Conservation (phyloP, 164 flowering plant genomes). For the Protea cynaroides region DNA sequence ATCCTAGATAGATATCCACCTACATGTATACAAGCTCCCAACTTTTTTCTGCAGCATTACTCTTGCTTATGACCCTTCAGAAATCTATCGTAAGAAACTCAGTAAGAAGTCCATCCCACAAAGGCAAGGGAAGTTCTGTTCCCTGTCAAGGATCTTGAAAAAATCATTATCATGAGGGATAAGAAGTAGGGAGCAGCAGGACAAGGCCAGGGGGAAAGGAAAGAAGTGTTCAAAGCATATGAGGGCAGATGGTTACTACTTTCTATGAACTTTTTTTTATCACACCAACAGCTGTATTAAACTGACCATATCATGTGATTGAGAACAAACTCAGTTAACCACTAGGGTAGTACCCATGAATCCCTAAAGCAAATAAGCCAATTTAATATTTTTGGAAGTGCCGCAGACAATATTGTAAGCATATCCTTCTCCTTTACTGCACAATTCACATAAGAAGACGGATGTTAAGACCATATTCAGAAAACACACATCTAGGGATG, state of each 20-base stretch:
- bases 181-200: not conserved
- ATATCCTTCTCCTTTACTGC: conserved; percentile 77
- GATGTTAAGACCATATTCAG: no score
- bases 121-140: conserved; percentile 26
- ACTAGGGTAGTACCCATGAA: conserved; percentile 43
- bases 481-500: no score
- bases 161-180: conserved; percentile 3
- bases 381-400: conserved; percentile 64
- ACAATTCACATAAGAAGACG: conserved; percentile 20
- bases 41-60: conserved; percentile 66
- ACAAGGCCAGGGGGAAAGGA: no score
- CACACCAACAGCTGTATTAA: not conserved
- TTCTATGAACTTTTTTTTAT: no score
- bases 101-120: conserved; percentile 81
- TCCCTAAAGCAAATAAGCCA: conserved; percentile 61
- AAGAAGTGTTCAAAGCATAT: no score
- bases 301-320: no score
- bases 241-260: no score
- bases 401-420: conserved; percentile 44
- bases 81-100: no score
- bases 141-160: conserved; percentile 26
- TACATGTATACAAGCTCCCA: conserved; percentile 90
- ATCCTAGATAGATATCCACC: conserved; percentile 37
- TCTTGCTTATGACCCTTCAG: conserved; percentile 55
- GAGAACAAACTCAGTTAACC: not conserved